phyloP scores from a whole-genome alignment of 2,329 filamentous ascomycete genomes.

The Ophiocordyceps polyrhachis-furcata region DNA sequence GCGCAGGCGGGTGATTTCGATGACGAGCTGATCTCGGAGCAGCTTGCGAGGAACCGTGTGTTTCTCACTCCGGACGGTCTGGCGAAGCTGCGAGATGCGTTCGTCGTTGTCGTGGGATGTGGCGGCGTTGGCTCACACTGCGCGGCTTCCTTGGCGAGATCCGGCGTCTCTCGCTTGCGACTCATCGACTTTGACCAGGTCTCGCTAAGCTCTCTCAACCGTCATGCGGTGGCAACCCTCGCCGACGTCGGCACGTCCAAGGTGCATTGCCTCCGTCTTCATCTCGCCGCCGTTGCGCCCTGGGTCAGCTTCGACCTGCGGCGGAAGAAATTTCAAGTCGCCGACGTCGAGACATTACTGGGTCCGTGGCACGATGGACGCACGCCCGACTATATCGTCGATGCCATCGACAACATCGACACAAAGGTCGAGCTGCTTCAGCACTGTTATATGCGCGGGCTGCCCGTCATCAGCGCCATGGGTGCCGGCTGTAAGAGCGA shows the following conservation, averaged over 20 bases:
- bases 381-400: constrained; percentile 73
- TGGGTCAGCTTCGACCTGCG: constrained; percentile 82
- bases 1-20: constrained; percentile 47
- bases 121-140: constrained; percentile 93
- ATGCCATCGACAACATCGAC: constrained; percentile 97
- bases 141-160: constrained; percentile 66
- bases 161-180: constrained; percentile 71
- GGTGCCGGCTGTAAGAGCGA: constrained; percentile 88
- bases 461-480: constrained; percentile 87
- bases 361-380: constrained; percentile 43
- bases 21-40: constrained; percentile 77
- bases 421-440: constrained; percentile 82
- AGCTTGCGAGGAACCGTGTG: constrained; percentile 79
- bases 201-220: constrained; percentile 78
- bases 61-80: constrained; percentile 77
- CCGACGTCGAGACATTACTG: constrained; percentile 47
- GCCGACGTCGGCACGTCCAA: constrained; percentile 88
- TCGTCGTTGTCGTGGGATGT: constrained; percentile 79
- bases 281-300: constrained; percentile 71
- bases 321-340: constrained; percentile 63
- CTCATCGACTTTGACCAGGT: constrained; percentile 97
- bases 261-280: constrained; percentile 62
- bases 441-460: constrained; percentile 60
- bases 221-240: constrained; percentile 88
- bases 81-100: constrained; percentile 57